Conservation (phyloP, 352 stramenopile genomes). For the Phytophthora meadii region DNA sequence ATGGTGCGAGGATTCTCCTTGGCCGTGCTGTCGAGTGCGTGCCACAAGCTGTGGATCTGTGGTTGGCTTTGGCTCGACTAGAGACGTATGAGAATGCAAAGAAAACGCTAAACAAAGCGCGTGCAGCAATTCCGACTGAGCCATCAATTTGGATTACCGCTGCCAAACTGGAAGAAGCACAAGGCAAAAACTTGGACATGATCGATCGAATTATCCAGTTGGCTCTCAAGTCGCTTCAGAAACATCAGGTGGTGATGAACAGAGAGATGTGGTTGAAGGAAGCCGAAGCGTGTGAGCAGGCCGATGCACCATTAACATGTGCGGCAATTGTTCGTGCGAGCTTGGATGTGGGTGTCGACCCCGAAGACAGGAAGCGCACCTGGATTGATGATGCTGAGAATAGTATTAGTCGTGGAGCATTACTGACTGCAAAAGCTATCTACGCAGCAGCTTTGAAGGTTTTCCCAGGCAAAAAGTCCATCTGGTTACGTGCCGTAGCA, state of each 20-base stretch:
- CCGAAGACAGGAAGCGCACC: slow-evolving; percentile 95
- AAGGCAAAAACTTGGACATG: slow-evolving; percentile 89
- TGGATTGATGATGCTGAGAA: slow-evolving; percentile 98
- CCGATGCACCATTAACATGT: slow-evolving; percentile 93
- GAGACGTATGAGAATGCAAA: slow-evolving; percentile 99
- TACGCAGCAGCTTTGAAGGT: slow-evolving; percentile 91
- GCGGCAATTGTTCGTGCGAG: slow-evolving; percentile 94
- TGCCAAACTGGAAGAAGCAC: slow-evolving; percentile 98
- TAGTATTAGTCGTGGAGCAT: slow-evolving; percentile 77
- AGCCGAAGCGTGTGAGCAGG: slow-evolving; percentile 93
- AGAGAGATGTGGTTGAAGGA: slow-evolving; percentile 97
- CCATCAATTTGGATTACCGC: slow-evolving; percentile 98
- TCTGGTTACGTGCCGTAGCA: slow-evolving; percentile 97
- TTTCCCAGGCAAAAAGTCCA: slow-evolving; percentile 92
- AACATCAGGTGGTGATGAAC: slow-evolving; percentile 93
- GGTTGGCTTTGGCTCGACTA: slow-evolving; percentile 97
- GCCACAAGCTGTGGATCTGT: slow-evolving; percentile 97
- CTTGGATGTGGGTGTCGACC: slow-evolving; percentile 95
- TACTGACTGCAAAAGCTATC: slow-evolving; percentile 96
- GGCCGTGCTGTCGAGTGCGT: slow-evolving; percentile 98
- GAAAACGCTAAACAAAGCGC: slow-evolving; percentile 96
- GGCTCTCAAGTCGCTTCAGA: slow-evolving; percentile 89
- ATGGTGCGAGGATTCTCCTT: slow-evolving; percentile 96
- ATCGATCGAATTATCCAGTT: slow-evolving; percentile 88
- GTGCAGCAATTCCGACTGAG: slow-evolving; percentile 95